Evolutionary conservation across 495 filamentous ascomycete genomes (phyloP).

Genomic region (Xylaria longipes): DNA sequence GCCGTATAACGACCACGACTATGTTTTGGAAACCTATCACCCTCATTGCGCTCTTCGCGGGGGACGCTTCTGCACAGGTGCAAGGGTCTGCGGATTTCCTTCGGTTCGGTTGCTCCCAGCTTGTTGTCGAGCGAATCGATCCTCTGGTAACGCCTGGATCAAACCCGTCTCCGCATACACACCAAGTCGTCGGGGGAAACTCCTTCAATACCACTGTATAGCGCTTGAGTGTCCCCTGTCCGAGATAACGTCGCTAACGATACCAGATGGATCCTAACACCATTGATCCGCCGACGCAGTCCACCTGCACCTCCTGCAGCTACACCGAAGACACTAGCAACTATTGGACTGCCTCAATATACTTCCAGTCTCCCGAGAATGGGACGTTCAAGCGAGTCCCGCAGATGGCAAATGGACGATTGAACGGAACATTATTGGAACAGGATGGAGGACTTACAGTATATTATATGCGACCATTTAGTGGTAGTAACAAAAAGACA

Average conservation of each 20-base stretch:
- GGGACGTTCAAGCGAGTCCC: conserved; percentile 52
- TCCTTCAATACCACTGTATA: conserved; percentile 44
- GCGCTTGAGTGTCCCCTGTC: background rate
- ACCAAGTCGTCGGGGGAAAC: conserved; percentile 49
- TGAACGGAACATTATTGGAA: conserved; percentile 44
- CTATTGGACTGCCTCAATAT: conserved; percentile 55
- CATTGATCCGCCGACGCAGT: conserved; percentile 42
- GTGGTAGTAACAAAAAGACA: conserved; percentile 42
- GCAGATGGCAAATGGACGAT: conserved; percentile 40
- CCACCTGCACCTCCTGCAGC: conserved; percentile 47
- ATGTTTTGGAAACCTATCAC: conserved; percentile 37
- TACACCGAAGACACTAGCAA: conserved; percentile 48
- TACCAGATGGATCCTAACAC: conserved; percentile 44
- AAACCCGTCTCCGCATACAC: conserved; percentile 46
- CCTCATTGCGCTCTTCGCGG: conserved; percentile 41
- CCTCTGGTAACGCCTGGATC: conserved; percentile 46
- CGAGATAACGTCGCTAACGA: background rate
- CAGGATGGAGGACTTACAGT: conserved; percentile 53
- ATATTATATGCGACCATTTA: conserved; percentile 53
- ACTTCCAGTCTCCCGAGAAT: conserved; percentile 51
- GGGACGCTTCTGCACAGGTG: conserved; percentile 38
- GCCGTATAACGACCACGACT: conserved; percentile 2
- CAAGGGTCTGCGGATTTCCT: conserved; percentile 33
- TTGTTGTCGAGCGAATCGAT: conserved; percentile 48
- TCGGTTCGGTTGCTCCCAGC: conserved; percentile 50